These are phyloP conservation scores for Didymella lethalis DNA, from an alignment of 2,329 filamentous ascomycete species.

Conservation along the genomic window DNA sequence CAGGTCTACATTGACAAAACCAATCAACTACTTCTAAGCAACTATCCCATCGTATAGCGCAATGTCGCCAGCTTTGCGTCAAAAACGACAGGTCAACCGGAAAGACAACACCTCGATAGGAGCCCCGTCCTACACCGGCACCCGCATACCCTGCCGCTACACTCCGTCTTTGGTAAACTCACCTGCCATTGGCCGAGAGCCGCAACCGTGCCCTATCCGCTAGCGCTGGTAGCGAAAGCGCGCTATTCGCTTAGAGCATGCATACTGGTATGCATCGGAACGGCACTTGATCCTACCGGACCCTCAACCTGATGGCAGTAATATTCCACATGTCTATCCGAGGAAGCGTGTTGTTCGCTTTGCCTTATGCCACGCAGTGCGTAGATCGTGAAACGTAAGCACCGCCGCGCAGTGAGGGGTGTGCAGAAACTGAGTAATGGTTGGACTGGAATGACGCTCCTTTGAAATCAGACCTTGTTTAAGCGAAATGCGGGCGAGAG, in stretches of 20 bases:
- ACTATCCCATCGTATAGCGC: no score
- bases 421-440: not conserved
- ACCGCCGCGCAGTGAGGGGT: not conserved
- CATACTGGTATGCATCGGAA: slow-evolving; percentile 5
- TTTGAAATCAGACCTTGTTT: not conserved
- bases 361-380: not conserved
- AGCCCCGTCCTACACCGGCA: not conserved
- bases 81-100: no score
- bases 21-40: not conserved
- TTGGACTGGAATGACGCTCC: not conserved
- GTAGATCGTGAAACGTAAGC: not conserved
- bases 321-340: not conserved
- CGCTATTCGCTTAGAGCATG: not conserved
- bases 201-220: slow-evolving; percentile 18
- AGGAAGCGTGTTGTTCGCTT: not conserved
- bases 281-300: slow-evolving; percentile 5
- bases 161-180: not conserved
- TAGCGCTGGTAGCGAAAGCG: slow-evolving; percentile 3
- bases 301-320: not conserved
- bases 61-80: no score
- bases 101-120: not conserved
- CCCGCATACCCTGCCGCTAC: not conserved
- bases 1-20: slow-evolving; percentile 1
- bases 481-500: not conserved
- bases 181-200: slow-evolving; percentile 1